Evolutionary conservation across 768 basidiomycete species (phyloP), one percentile per base, ranked within the genome.

Genomic region (Pulveroboletus sp.): DNA sequence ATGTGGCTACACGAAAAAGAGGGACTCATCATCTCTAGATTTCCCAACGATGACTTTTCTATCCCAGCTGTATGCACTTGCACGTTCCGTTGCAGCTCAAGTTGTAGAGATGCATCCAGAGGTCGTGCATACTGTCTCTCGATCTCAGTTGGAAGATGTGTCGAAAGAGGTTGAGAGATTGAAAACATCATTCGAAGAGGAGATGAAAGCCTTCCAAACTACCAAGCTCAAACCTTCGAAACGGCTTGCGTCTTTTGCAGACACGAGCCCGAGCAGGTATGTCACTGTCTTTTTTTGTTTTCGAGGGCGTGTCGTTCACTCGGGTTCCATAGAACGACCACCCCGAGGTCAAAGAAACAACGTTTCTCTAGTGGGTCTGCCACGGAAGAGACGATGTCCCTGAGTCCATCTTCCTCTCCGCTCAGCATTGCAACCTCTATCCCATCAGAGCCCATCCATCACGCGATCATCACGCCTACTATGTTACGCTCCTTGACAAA

Each of bases 401-500:
- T 33, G 6, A 58, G 55, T 41, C 55, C 46, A 15, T 45, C 57
- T 8, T 75, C 77, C 0, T 75, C 78, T 8, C 76, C 81, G 2
- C 75, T 75, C 1, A 80, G 78, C 33, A 65, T 66, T 18, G 73
- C 73, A 39, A 74, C 73, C 0, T 76, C 77, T 1, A 65, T 74
- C 5, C 57, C 64, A 27, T 66, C 71, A 9, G 69, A 66, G 31
- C 45, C 50, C 3, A 65, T 73, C 18, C 56, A 60, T 13, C 53
- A 39, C 14, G 69, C 75, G 15, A 53, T 69, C 17, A 76, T 85
- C 32, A 86, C 83, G 3, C 69, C 81, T 24, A 79, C 80, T 14
- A 86, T 86, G 84, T 62, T 87, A 43, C 79, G 82, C 32, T 62
- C 64, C 5, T 27, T 68, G 44, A 63, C 66, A 39, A 64, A 53